Evolutionary conservation across 1,284 basidiomycete genomes (phyloP).

Genomic region (Rhodotorula sp.): DNA sequence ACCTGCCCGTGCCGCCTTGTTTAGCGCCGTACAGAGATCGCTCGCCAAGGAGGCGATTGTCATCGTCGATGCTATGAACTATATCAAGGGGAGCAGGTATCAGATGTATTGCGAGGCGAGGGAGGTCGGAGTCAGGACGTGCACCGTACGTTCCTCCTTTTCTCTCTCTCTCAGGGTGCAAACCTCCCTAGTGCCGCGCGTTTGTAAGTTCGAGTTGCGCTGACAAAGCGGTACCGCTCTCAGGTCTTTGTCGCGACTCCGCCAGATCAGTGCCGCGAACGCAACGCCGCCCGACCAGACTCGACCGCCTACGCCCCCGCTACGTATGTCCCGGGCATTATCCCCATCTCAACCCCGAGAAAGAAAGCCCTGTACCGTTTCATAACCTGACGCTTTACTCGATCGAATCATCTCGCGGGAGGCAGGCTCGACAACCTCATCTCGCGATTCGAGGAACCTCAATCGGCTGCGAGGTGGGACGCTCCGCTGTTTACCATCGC

Average conservation of each 20-base stretch:
- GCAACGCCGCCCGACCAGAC: constrained; percentile 64
- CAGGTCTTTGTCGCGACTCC: constrained; percentile 63
- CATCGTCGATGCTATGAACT: constrained; percentile 87
- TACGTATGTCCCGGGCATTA: constrained; percentile 60
- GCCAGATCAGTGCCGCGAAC: constrained; percentile 69
- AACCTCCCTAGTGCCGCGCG: no score
- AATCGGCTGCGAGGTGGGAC: constrained; percentile 96
- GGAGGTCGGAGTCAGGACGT: constrained; percentile 78
- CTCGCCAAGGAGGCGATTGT: constrained; percentile 72
- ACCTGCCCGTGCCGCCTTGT: constrained; percentile 79
- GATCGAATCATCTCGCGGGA: constrained; percentile 6
- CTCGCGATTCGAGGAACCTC: constrained; percentile 89
- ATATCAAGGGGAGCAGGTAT: constrained; percentile 93
- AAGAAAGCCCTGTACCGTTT: no score
- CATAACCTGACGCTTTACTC: not conserved
- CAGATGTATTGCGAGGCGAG: constrained; percentile 95
- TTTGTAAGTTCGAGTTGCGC: not conserved
- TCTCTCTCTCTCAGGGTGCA: no score
- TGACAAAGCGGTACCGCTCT: not conserved
- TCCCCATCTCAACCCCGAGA: not conserved
- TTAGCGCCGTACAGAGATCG: constrained; percentile 76
- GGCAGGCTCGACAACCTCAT: constrained; percentile 82
- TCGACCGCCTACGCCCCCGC: constrained; percentile 61
- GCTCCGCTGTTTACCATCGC: constrained; percentile 83
- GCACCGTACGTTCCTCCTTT: constrained; percentile 81